Base-by-base conservation (phyloP, 2,329 filamentous ascomycete genomes). In the Incumbomyces lentus region DNA sequence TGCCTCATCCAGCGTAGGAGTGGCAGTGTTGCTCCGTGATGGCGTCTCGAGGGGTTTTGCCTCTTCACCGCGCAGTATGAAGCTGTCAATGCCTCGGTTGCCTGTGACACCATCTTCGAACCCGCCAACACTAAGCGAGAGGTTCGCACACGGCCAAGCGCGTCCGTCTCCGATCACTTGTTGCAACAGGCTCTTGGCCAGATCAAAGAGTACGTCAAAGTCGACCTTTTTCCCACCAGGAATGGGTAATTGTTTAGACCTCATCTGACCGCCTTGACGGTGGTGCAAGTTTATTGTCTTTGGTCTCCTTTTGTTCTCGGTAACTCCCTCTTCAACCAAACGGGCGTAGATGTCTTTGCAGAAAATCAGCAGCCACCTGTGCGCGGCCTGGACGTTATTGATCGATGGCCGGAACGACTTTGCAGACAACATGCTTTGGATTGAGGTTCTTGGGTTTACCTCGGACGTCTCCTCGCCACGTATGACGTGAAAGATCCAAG, bases 351-450 rank as follows among this genome's bases (percentile, higher is more conserved):
- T 94, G 62, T 98, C 92, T 1, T 87, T 86, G 3, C 78, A 81
- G 62, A 96, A 96, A 46, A 98, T 95, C 10, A 82, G 76, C 33
- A 98, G 71, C 92, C 92, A 98, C 50, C 81, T 81, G 18, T 77
- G 70, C 1, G 82, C 90, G 62, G 94, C 86, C 17, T 92, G 86
- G 14, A 78, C 68, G 2, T 74, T 82, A 55, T 80, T 84, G 60
- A 96, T 90, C 47, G 75, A 79, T 0, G 92, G 92, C 19, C 86
- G 76, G 59, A 98, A 98, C 0, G 88, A 93, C 62, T 98, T 98
- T 16, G 92, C 89, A 1, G 88, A 95, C 12, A 96, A 72, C 89
- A 98, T 96, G 13, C 85, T 92, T 63, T 96, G 95, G 69, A 95
- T 95, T 59, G 92, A 86, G 1, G 88, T 95, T 43, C 90, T 75